Evolutionary conservation across 306 rosid species (phyloP).

Genomic region (Fagus crenata): DNA sequence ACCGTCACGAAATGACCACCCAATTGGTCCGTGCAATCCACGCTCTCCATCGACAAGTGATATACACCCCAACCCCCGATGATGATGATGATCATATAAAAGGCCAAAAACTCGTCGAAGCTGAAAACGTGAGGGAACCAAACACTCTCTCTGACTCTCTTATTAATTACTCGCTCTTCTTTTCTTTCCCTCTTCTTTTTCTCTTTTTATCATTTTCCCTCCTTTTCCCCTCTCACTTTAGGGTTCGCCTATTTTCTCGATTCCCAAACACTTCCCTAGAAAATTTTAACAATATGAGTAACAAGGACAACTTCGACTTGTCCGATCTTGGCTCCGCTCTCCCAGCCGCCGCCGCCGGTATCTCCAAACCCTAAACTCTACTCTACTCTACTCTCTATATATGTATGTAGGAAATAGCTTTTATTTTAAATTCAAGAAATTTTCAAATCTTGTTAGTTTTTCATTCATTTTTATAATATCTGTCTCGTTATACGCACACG

Average conservation of each 20-base stretch:
- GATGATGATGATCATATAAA: too few species aligned
- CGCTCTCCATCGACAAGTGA: slow-evolving; percentile 27
- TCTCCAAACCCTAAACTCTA: slow-evolving; percentile 4
- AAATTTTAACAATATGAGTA: slow-evolving; percentile 5
- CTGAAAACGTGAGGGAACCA: neutral
- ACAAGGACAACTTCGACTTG: slow-evolving; percentile 16
- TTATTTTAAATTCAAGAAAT: too few species aligned
- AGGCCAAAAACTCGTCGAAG: neutral
- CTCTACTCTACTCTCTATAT: neutral
- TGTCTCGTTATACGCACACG: too few species aligned
- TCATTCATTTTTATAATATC: too few species aligned
- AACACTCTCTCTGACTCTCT: neutral
- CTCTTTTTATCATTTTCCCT: neutral
- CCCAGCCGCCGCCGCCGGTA: slow-evolving; percentile 54
- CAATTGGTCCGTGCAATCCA: slow-evolving; percentile 28
- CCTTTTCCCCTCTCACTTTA: slow-evolving; percentile 20
- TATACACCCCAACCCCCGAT: neutral
- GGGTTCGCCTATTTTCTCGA: slow-evolving; percentile 9
- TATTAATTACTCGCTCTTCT: too few species aligned
- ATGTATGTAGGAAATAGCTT: too few species aligned
- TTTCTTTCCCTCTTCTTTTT: neutral
- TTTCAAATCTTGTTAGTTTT: too few species aligned
- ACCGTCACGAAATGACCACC: neutral
- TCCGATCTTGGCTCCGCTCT: slow-evolving; percentile 38
- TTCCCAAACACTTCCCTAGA: slow-evolving; percentile 15